Conservation (phyloP, 208 protist genomes). For the Trypanosoma conorhini region DNA sequence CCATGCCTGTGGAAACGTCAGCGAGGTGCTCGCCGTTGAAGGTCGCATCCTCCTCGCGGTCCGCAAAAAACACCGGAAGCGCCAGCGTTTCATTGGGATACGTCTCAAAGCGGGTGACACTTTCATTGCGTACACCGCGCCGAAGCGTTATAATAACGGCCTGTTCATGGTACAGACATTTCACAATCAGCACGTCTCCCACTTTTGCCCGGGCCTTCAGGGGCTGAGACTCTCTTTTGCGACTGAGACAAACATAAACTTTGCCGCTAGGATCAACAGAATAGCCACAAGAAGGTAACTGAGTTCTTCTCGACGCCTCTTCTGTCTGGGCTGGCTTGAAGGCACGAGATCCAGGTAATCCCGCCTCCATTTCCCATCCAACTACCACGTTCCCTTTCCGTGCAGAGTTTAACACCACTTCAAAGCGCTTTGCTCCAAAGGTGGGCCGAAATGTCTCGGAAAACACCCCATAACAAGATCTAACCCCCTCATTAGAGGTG, state of each 20-base stretch:
- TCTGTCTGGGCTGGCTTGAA: neutral
- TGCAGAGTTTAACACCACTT: constrained; percentile 43
- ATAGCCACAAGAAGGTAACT: constrained; percentile 75
- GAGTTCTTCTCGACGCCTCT: constrained; percentile 4
- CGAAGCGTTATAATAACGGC: constrained; percentile 55
- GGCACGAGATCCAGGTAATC: constrained; percentile 16
- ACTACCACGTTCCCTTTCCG: constrained; percentile 67
- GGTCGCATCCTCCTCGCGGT: constrained; percentile 56
- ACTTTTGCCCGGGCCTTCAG: constrained; percentile 61
- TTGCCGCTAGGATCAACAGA: constrained; percentile 64
- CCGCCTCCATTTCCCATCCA: constrained; percentile 58
- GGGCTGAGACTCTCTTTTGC: constrained; percentile 36
- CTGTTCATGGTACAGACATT: constrained; percentile 60
- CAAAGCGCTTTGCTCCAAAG: constrained; percentile 60
- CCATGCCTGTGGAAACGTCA: constrained; percentile 36
- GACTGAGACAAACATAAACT: constrained; percentile 67
- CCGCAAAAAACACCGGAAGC: constrained; percentile 64
- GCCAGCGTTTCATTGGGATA: constrained; percentile 40
- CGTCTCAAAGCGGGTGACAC: constrained; percentile 55
- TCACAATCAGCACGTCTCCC: constrained; percentile 63
- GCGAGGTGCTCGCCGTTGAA: constrained; percentile 46
- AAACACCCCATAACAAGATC: constrained; percentile 48
- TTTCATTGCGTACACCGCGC: constrained; percentile 46
- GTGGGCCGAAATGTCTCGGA: constrained; percentile 48
- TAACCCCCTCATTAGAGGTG: constrained; percentile 15